These are phyloP conservation scores for Tetramitus jugosus DNA, from an alignment of 208 protist genomes.

Conservation along the genomic window DNA sequence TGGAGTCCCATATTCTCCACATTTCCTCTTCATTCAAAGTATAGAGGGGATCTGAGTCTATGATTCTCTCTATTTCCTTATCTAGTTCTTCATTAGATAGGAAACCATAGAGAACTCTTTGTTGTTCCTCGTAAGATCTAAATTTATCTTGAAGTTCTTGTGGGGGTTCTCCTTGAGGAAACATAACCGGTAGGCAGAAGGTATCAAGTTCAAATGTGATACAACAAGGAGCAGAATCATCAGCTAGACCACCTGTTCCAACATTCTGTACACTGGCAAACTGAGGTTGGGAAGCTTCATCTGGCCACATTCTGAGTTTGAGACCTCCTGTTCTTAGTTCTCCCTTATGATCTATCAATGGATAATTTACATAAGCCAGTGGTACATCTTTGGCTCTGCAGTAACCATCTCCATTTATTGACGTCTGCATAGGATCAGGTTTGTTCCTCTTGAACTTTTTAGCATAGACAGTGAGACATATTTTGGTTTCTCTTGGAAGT, in stretches of 20 bases:
- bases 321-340: constrained; percentile 30
- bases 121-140: constrained; percentile 40
- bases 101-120: constrained; percentile 49
- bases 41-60: constrained; percentile 55
- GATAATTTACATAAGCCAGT: not conserved
- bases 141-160: constrained; percentile 32
- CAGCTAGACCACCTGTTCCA: constrained; percentile 3
- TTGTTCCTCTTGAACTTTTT: not conserved
- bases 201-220: constrained; percentile 47
- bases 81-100: not conserved
- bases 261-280: not conserved
- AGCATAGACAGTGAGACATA: constrained; percentile 50
- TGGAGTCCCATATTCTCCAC: constrained; percentile 56
- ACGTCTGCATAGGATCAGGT: not conserved
- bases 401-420: not conserved
- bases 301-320: constrained; percentile 19
- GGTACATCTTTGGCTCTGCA: constrained; percentile 14
- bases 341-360: constrained; percentile 30
- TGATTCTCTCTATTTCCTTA: constrained; percentile 42
- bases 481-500: constrained; percentile 48
- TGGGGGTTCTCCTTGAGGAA: constrained; percentile 27
- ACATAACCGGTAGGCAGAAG: constrained; percentile 34
- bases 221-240: constrained; percentile 40
- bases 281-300: constrained; percentile 48
- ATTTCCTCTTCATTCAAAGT: constrained; percentile 52